Evolutionary conservation across 225 moss, liverwort and hornwort species (phyloP), one percentile per base, ranked within the genome.

Genomic region (Lunularia cruciata): DNA sequence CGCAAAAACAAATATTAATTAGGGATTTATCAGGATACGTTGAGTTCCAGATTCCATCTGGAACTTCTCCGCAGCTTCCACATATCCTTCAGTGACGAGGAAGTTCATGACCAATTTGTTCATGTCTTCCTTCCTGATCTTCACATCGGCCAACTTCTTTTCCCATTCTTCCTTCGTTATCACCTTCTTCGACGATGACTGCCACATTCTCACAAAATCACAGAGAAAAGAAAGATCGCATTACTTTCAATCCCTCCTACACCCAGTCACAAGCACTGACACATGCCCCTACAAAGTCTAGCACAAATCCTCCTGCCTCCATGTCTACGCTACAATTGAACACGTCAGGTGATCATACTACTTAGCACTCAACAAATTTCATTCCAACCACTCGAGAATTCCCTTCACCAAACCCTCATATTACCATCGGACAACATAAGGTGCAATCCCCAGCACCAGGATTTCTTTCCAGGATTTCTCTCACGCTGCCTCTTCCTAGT

Each of bases 111-210:
- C 90, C 78, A 94, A 75, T 78, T 90, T 90, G 85, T 94, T 94
- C 93, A 94, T 94, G 75, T 94, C 93, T 83, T 94, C 93, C 75
- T 94, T 94, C 76, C 88, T 86, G 77, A 90, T 94, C 70, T 90
- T 94, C 72, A 94, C 90, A 52, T 90, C 93, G 74, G 81, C 85
- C 79, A 94, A 81, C 70, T 89, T 90, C 83, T 87, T 94, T 70
- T 94, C 93, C 93, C 93, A 94, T 88, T 94, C 93, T 79, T 94
- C 90, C 81, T 86, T 94, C 48, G 93, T 90, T 78, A 94, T 94
- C 73, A 94, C 88, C 78, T 90, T 94, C 88, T 94, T 94, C 66
- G 93, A 94, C 67, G 93, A 94, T 85, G 90, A 94, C 93, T 94
- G 87, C 68, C 78, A 47, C 58, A 79, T 15, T 63, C 68, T 66